Conservation (phyloP, 176 grass and related monocot species). For the Eleusine coracana region DNA sequence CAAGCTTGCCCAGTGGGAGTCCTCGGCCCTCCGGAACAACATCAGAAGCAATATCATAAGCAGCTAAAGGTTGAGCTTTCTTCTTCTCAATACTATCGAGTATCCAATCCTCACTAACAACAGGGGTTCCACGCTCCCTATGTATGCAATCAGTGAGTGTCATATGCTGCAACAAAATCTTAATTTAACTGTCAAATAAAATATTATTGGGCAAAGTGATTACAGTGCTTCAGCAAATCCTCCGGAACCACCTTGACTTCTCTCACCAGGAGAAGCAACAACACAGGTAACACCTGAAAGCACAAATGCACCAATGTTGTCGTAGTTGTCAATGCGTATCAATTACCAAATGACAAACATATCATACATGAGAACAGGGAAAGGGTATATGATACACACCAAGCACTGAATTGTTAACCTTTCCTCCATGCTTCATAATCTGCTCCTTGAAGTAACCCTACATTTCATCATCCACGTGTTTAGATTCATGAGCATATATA, state of each 20-base stretch:
- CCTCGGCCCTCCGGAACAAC: slow-evolving; percentile 62
- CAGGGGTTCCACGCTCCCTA: slow-evolving; percentile 72
- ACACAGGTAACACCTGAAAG: slow-evolving; percentile 64
- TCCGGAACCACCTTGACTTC: slow-evolving; percentile 62
- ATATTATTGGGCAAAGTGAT: neutral
- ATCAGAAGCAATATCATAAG: slow-evolving; percentile 82
- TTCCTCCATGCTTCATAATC: slow-evolving; percentile 82
- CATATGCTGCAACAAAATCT: neutral
- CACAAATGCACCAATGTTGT: neutral
- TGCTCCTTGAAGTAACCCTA: slow-evolving; percentile 72
- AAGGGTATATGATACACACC: slow-evolving; percentile 44
- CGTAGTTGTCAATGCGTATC: neutral
- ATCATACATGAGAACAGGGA: neutral
- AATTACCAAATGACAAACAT: slow-evolving; percentile 18
- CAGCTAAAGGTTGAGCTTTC: slow-evolving; percentile 60
- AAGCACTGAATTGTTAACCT: slow-evolving; percentile 57
- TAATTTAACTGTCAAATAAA: neutral
- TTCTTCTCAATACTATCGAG: slow-evolving; percentile 78
- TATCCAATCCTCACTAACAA: slow-evolving; percentile 89
- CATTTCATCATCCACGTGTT: slow-evolving; percentile 13
- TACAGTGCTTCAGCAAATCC: slow-evolving; percentile 88
- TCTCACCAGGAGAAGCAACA: slow-evolving; percentile 69
- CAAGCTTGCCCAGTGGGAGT: slow-evolving; percentile 60
- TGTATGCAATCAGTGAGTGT: slow-evolving; percentile 1
- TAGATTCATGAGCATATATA: neutral